Evolutionary conservation across 805 yeast genomes (phyloP).

Genomic region (Clavispora vitiphila): DNA sequence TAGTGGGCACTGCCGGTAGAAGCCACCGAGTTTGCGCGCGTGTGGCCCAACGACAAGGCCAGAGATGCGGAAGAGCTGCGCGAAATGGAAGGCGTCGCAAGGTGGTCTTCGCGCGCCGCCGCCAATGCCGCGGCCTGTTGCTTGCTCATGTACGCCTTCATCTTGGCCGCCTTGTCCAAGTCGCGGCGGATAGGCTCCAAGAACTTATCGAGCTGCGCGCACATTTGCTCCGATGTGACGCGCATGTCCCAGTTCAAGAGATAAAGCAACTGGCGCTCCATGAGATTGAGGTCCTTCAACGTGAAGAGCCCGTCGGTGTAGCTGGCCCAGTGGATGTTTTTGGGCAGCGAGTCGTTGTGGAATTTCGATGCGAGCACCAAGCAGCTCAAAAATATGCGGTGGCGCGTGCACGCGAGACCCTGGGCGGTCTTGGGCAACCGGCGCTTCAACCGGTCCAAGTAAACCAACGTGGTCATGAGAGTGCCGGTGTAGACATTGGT

Average conservation of each 20-base stretch:
- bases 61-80: slow-evolving; percentile 13
- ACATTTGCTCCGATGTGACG: slow-evolving; percentile 42
- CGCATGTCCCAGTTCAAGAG: slow-evolving; percentile 67
- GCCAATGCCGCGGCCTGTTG: slow-evolving; percentile 19
- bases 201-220: slow-evolving; percentile 37
- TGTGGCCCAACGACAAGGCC: slow-evolving; percentile 11
- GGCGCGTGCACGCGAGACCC: slow-evolving; percentile 76
- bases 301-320: slow-evolving; percentile 71
- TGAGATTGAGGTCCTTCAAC: slow-evolving; percentile 64
- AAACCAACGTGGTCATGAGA: slow-evolving; percentile 65
- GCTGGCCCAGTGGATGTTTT: slow-evolving; percentile 74
- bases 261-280: slow-evolving; percentile 73
- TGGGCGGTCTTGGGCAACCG: slow-evolving; percentile 67
- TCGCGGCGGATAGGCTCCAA: slow-evolving; percentile 47
- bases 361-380: slow-evolving; percentile 67
- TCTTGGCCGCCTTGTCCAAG: slow-evolving; percentile 28
- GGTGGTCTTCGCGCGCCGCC: no score
- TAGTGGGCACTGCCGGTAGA: slow-evolving; percentile 1
- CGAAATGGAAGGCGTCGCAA: slow-evolving; percentile 8
- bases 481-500: slow-evolving; percentile 81
- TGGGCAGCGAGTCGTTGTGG: slow-evolving; percentile 75
- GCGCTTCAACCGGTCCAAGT: slow-evolving; percentile 54
- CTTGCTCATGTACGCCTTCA: slow-evolving; percentile 26
- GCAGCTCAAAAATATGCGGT: slow-evolving; percentile 71
- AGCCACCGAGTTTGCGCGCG: slow-evolving; percentile 4